phyloP scores from a whole-genome alignment of 192 early-diverging fungal species.

The Entomortierella chlamydospora region DNA sequence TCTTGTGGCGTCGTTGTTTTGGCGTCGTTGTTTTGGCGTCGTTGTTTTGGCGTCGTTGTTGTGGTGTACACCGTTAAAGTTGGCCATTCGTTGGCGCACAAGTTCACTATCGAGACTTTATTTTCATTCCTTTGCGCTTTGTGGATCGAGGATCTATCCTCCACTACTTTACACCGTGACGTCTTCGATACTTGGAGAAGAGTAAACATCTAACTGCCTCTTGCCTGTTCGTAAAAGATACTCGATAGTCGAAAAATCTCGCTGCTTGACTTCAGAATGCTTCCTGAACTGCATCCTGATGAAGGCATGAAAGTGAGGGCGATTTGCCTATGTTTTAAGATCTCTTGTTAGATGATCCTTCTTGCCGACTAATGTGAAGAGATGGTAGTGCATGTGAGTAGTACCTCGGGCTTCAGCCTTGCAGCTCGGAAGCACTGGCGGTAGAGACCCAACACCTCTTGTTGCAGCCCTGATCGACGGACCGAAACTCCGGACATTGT shows the following conservation, averaged over 20 bases:
- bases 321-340: constrained; percentile 58
- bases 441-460: constrained; percentile 73
- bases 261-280: constrained; percentile 63
- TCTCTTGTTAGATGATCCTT: not conserved
- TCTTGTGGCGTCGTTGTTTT: too few relatives aligned
- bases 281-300: constrained; percentile 75
- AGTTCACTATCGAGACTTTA: too few relatives aligned
- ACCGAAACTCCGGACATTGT: constrained; percentile 39
- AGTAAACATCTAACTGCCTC: constrained; percentile 72
- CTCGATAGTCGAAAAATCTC: constrained; percentile 77
- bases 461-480: constrained; percentile 73
- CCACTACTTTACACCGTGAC: constrained; percentile 50
- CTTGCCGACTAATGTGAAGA: not conserved
- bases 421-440: constrained; percentile 77
- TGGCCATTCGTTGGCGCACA: too few relatives aligned
- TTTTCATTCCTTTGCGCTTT: too few relatives aligned
- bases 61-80: too few relatives aligned
- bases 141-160: too few relatives aligned
- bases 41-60: too few relatives aligned
- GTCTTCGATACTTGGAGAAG: constrained; percentile 70
- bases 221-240: constrained; percentile 74
- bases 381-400: not conserved
- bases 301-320: constrained; percentile 72
- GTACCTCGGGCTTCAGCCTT: constrained; percentile 71
- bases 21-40: too few relatives aligned